A percentile compares a stretch with the other conserved stretches of the same genome.
Conservation (phyloP, 2,329 filamentous ascomycete species). For the Lasiodiplodia citricola region DNA sequence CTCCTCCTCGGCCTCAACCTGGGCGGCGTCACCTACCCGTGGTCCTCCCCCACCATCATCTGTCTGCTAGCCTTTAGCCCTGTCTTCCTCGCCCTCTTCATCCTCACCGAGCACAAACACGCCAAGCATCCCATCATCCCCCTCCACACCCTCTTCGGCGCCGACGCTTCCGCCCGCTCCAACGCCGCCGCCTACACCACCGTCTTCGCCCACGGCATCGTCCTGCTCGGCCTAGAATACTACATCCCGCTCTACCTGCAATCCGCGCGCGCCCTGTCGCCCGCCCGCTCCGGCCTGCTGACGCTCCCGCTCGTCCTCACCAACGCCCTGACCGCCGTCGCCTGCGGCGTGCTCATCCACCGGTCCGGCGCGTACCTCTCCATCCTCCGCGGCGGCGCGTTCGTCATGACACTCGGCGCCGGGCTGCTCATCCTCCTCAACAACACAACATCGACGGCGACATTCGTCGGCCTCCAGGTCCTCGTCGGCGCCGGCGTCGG, state of each 20-base stretch:
- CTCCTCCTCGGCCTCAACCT: no score
- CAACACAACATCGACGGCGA: conserved; percentile 35
- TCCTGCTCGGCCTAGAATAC: conserved; percentile 69
- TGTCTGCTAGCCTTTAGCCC: not conserved
- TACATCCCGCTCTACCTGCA: conserved; percentile 79
- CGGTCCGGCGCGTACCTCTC: conserved; percentile 51
- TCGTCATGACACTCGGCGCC: conserved; percentile 41
- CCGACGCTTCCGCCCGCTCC: conserved; percentile 41
- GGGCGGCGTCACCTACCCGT: no score
- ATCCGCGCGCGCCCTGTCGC: conserved; percentile 65
- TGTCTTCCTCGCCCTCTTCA: not conserved
- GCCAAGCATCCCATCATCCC: not conserved
- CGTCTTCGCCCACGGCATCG: conserved; percentile 52
- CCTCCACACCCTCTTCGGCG: no score
- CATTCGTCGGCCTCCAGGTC: conserved; percentile 57
- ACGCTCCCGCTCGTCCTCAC: conserved; percentile 70
- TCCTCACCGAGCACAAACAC: not conserved
- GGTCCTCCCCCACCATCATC: not conserved
- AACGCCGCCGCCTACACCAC: conserved; percentile 63
- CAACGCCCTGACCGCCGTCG: conserved; percentile 54
- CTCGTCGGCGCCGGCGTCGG: conserved; percentile 58
- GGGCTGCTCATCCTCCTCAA: conserved; percentile 43
- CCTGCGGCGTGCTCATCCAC: conserved; percentile 54
- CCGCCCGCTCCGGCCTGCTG: conserved; percentile 61
- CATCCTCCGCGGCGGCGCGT: conserved; percentile 42